Percentiles rank a stretch among this genome's conserved stretches.
Evolutionary conservation across 2,329 filamentous ascomycete genomes (phyloP).

Genomic region (Botrytis byssoidea): DNA sequence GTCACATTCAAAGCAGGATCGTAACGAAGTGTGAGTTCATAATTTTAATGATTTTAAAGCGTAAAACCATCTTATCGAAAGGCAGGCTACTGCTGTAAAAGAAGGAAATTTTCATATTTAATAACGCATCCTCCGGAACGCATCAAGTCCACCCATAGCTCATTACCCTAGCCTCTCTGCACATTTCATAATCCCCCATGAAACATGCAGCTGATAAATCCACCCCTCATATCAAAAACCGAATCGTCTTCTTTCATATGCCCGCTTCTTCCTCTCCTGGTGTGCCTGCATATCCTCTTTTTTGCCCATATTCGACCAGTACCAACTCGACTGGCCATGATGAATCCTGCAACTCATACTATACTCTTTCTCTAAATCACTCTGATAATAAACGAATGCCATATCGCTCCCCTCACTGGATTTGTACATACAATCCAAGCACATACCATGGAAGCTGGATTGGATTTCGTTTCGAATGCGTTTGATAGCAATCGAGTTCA

Average conservation of each 20-base stretch:
- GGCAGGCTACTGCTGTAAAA: background rate
- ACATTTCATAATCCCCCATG: background rate
- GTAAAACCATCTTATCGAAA: background rate
- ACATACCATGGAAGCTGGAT: conserved; percentile 23
- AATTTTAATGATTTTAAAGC: background rate
- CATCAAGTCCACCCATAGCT: background rate
- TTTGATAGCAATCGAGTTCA: background rate
- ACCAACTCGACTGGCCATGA: conserved; percentile 26
- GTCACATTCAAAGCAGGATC: background rate
- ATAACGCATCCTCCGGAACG: background rate
- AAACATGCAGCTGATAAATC: background rate
- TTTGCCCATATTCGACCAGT: conserved; percentile 24
- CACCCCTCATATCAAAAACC: background rate
- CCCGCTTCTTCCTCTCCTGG: background rate
- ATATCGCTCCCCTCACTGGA: background rate
- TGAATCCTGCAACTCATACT: conserved; percentile 17
- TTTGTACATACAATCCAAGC: conserved; percentile 25
- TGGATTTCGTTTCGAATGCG: background rate
- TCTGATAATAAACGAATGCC: conserved; percentile 22
- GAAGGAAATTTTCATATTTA: background rate
- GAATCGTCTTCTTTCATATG: background rate
- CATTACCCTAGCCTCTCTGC: background rate
- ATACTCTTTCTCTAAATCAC: conserved; percentile 1
- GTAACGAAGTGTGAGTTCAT: background rate
- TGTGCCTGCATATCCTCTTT: conserved; percentile 9